These are phyloP conservation scores for Colletotrichum zoysiae DNA, from an alignment of 2,329 filamentous ascomycete genomes.

Conservation along the genomic window DNA sequence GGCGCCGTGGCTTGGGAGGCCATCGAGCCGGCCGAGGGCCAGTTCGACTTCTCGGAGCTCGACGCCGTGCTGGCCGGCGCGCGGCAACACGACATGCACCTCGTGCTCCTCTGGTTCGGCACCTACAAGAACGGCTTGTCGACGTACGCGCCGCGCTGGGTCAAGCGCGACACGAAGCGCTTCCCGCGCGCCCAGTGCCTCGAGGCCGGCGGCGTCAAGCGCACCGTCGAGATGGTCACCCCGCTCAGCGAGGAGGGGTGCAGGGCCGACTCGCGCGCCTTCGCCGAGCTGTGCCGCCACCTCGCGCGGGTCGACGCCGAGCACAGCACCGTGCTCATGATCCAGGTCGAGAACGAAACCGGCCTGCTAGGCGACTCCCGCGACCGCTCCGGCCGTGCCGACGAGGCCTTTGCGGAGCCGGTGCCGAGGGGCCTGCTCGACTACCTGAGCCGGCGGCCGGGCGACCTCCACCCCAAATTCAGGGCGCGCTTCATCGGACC, in stretches of 20 bases:
- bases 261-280: conserved; percentile 50
- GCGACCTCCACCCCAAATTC: conserved; percentile 48
- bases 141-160: conserved; percentile 52
- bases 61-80: conserved; percentile 51
- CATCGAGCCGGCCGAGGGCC: conserved; percentile 52
- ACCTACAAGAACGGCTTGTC: conserved; percentile 56
- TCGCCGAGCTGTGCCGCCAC: conserved; percentile 50
- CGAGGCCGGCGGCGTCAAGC: conserved; percentile 50
- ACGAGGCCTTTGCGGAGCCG: conserved; percentile 54
- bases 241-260: conserved; percentile 48
- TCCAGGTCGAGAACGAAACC: conserved; percentile 69
- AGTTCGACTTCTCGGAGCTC: conserved; percentile 52
- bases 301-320: conserved; percentile 57
- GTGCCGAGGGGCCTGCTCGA: conserved; percentile 48
- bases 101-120: conserved; percentile 56
- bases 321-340: conserved; percentile 65
- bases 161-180: conserved; percentile 51
- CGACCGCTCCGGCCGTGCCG: conserved; percentile 57
- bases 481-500: conserved; percentile 46
- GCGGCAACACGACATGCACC: conserved; percentile 49
- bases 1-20: conserved; percentile 54
- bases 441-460: conserved; percentile 43
- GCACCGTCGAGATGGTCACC: conserved; percentile 51
- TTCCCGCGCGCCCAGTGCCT: conserved; percentile 51
- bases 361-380: conserved; percentile 65